Evolutionary conservation across 2,329 filamentous ascomycete genomes (phyloP).

Genomic region (Phyllosticta citrichinensis): DNA sequence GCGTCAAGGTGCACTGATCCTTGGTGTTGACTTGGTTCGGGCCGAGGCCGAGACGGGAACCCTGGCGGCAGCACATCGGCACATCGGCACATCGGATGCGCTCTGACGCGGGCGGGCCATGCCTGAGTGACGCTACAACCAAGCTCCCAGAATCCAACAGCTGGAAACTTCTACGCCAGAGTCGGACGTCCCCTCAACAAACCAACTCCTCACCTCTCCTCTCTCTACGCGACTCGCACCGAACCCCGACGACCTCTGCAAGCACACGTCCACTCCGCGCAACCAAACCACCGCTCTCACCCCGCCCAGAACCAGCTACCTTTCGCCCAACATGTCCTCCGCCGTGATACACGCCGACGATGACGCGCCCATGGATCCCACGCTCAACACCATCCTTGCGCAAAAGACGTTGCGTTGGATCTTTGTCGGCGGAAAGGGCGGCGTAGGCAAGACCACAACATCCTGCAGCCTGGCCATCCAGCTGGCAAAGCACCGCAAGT

Average conservation of each 20-base stretch:
- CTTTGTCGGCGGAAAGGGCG: slow-evolving; percentile 96
- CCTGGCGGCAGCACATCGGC: background rate
- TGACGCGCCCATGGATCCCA: slow-evolving; percentile 78
- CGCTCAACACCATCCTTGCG: slow-evolving; percentile 87
- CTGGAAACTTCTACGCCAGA: background rate
- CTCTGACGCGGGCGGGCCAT: no score
- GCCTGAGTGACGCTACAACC: background rate
- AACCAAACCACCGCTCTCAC: background rate
- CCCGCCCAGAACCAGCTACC: background rate
- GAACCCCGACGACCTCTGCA: background rate
- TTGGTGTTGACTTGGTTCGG: background rate
- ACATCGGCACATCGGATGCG: no score
- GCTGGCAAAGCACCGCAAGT: slow-evolving; percentile 87
- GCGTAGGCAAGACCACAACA: slow-evolving; percentile 98
- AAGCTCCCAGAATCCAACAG: background rate
- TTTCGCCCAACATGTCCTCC: slow-evolving; percentile 25
- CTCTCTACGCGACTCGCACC: background rate
- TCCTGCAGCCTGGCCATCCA: slow-evolving; percentile 98
- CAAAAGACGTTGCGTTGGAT: slow-evolving; percentile 96
- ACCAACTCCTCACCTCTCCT: background rate
- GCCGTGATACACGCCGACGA: slow-evolving; percentile 35
- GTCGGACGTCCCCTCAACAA: background rate
- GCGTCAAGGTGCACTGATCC: no score
- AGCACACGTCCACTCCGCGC: background rate
- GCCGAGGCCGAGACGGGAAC: background rate